Percentiles rank a stretch among this genome's conserved stretches.
Conservation (phyloP, 2,329 filamentous ascomycete genomes). For the Didymella pinodella region DNA sequence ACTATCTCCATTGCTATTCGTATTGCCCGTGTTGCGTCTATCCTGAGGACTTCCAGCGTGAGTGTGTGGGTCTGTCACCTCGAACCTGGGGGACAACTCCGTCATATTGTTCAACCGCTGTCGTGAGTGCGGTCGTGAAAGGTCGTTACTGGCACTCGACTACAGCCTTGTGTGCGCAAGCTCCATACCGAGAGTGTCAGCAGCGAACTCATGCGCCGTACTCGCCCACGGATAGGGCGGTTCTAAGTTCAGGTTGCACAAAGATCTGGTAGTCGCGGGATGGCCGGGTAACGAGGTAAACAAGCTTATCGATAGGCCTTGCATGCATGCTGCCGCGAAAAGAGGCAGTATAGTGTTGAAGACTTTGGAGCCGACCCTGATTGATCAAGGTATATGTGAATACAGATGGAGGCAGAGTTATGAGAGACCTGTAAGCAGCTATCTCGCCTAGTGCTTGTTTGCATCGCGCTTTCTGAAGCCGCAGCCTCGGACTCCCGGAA, state of each 20-base stretch:
- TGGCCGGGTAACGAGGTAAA: slow-evolving; percentile 21
- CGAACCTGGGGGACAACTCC: slow-evolving; percentile 54
- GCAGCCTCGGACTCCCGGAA: slow-evolving; percentile 8
- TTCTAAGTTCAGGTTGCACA: slow-evolving; percentile 7
- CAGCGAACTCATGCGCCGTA: slow-evolving; percentile 4
- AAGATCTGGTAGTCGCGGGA: slow-evolving; percentile 16
- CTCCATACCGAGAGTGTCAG: neutral
- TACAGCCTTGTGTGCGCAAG: neutral
- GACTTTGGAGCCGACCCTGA: neutral
- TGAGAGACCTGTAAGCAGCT: slow-evolving; percentile 7
- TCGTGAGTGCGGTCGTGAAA: slow-evolving; percentile 22
- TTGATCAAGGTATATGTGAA: neutral
- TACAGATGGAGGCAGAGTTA: neutral
- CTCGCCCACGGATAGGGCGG: neutral
- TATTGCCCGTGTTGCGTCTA: slow-evolving; percentile 36
- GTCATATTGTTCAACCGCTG: slow-evolving; percentile 42
- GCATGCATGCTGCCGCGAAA: slow-evolving; percentile 4
- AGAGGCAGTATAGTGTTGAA: neutral
- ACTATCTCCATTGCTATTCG: slow-evolving; percentile 39
- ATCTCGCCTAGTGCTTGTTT: slow-evolving; percentile 14
- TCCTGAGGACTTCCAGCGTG: slow-evolving; percentile 40
- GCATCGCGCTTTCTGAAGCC: slow-evolving; percentile 7
- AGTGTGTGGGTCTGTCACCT: slow-evolving; percentile 54
- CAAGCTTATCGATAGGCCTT: slow-evolving; percentile 17
- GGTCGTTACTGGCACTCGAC: neutral